Conservation (phyloP, 371 early-diverging fungal genomes). For the Mortierella sp. region DNA sequence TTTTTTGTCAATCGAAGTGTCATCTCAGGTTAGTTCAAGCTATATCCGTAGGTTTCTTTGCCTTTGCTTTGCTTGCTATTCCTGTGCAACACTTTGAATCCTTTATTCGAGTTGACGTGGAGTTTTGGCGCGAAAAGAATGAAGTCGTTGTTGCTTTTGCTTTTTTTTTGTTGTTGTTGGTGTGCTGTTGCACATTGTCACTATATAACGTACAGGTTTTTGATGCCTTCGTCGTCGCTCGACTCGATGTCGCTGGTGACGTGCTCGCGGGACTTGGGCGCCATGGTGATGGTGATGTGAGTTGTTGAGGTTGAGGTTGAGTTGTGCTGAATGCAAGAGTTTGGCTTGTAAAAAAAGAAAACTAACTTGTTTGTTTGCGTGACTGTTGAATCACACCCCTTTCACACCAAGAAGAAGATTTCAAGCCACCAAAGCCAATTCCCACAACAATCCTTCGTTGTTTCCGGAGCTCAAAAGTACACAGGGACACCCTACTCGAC, state of each 20-base stretch:
- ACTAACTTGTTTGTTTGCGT: conserved; percentile 8
- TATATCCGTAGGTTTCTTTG: neutral
- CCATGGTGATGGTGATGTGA: conserved; percentile 20
- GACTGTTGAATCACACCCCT: neutral
- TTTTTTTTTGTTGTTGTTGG: neutral
- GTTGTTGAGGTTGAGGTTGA: neutral
- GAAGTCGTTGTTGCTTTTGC: neutral
- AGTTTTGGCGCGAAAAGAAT: neutral
- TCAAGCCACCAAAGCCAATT: neutral
- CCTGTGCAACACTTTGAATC: no score
- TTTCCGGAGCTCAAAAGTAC: conserved; percentile 1
- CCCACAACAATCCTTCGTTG: conserved; percentile 7
- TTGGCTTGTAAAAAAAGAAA: conserved; percentile 4
- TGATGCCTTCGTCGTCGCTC: conserved; percentile 44
- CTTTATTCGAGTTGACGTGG: no score
- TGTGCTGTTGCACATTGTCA: neutral
- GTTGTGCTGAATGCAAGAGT: neutral
- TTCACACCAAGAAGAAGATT: neutral
- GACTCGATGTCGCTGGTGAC: conserved; percentile 46
- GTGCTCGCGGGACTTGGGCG: conserved; percentile 43
- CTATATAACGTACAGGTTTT: conserved; percentile 44
- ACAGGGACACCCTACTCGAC: neutral
- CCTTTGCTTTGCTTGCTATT: conserved; percentile 3
- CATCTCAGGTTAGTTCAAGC: conserved; percentile 3
- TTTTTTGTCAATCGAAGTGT: neutral